These are phyloP conservation scores for Thelonectria olida DNA, from an alignment of 2,329 filamentous ascomycete species.

Conservation along the genomic window DNA sequence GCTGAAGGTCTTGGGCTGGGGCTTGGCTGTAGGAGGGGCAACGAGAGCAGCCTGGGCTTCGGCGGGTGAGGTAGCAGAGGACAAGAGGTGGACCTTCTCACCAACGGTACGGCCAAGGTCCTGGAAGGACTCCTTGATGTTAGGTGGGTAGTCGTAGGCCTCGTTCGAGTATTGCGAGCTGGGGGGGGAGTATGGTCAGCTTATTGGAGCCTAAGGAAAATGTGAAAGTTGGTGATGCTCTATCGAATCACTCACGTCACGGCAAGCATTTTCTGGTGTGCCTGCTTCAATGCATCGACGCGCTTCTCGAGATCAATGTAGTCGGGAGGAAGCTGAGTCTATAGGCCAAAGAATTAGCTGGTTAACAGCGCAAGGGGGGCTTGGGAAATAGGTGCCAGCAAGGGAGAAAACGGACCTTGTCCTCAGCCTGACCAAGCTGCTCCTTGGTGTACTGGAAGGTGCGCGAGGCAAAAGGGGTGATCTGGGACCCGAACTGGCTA, in stretches of 20 bases:
- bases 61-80: conserved; percentile 82
- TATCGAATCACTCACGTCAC: conserved; percentile 77
- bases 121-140: conserved; percentile 97
- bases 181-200: conserved; percentile 36
- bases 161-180: conserved; percentile 94
- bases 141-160: conserved; percentile 92
- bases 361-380: conserved; percentile 12
- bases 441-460: conserved; percentile 99
- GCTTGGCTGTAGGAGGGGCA: conserved; percentile 88
- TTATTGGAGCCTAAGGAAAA: conserved; percentile 3
- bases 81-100: conserved; percentile 93
- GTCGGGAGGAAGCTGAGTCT: conserved; percentile 96
- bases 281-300: conserved; percentile 95
- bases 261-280: conserved; percentile 95
- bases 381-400: conserved; percentile 12
- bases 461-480: conserved; percentile 91
- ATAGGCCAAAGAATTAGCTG: conserved; percentile 28
- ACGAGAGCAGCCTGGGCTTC: conserved; percentile 95
- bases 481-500: conserved; percentile 75
- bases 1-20: conserved; percentile 97
- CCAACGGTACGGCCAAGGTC: conserved; percentile 95
- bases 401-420: conserved; percentile 71
- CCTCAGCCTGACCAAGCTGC: conserved; percentile 92
- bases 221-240: neutral
- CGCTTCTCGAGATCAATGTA: conserved; percentile 99